Conservation (phyloP, 345 rosid genomes). For the Gossypium sturtianum region DNA sequence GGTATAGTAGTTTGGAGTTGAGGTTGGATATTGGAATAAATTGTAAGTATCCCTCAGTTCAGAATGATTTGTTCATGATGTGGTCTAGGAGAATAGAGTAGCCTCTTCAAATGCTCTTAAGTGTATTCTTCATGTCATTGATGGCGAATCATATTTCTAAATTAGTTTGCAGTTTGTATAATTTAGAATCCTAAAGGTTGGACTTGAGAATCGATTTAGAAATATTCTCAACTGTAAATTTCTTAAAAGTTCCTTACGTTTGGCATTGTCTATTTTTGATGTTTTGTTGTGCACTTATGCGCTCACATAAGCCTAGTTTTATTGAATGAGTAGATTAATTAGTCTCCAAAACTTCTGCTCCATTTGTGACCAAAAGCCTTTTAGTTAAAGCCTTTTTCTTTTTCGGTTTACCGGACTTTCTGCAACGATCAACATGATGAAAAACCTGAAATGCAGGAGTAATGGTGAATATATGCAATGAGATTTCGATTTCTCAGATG, state of each 20-base stretch:
- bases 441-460: neutral
- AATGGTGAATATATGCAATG: neutral
- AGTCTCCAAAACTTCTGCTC: neutral
- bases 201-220: neutral
- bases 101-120: neutral
- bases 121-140: neutral
- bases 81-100: neutral
- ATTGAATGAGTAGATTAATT: neutral
- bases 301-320: neutral
- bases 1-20: too few relatives aligned
- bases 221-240: neutral
- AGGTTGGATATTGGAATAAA: neutral
- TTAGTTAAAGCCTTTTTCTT: neutral
- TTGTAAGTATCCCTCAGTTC: neutral
- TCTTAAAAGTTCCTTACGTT: neutral
- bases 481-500: neutral
- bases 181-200: slow-evolving; percentile 1
- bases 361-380: neutral
- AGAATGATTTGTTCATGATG: neutral
- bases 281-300: neutral
- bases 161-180: neutral
- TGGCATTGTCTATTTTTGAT: neutral
- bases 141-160: neutral
- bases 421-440: neutral
- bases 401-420: neutral